phyloP scores from a whole-genome alignment of 2,329 filamentous ascomycete species.

The Pseudocercospora pini-densiflorae region DNA sequence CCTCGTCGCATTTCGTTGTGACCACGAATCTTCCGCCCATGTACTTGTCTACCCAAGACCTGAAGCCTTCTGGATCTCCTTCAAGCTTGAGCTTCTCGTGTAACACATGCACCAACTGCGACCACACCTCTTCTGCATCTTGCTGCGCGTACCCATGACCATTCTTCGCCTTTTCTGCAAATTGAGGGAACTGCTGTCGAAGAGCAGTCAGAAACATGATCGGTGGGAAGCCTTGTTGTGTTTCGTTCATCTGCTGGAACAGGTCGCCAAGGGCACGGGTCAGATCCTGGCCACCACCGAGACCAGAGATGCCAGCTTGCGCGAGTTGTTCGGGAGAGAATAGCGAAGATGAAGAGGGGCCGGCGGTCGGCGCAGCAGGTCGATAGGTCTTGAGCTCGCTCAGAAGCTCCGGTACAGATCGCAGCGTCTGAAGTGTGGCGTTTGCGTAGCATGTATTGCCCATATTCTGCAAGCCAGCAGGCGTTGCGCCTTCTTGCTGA shows the following conservation, averaged over 20 bases:
- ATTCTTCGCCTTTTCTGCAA: slow-evolving; percentile 83
- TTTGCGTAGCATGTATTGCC: slow-evolving; percentile 99
- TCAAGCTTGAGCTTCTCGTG: slow-evolving; percentile 75
- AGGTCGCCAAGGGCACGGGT: slow-evolving; percentile 78
- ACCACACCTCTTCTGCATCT: slow-evolving; percentile 98
- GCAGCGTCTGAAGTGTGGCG: slow-evolving; percentile 90
- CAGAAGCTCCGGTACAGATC: slow-evolving; percentile 88
- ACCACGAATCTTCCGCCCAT: slow-evolving; percentile 83
- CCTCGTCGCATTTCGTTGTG: slow-evolving; percentile 81
- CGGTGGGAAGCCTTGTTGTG: slow-evolving; percentile 84
- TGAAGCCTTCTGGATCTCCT: slow-evolving; percentile 64
- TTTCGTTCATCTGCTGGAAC: slow-evolving; percentile 87
- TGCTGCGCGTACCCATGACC: slow-evolving; percentile 92
- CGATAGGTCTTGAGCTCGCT: slow-evolving; percentile 71
- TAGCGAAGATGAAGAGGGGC: slow-evolving; percentile 33
- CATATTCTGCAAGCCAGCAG: slow-evolving; percentile 86
- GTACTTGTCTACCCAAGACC: slow-evolving; percentile 74
- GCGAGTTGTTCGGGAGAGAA: slow-evolving; percentile 42
- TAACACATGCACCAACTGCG: slow-evolving; percentile 86
- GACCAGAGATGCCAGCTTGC: slow-evolving; percentile 61
- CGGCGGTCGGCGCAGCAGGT: slow-evolving; percentile 28
- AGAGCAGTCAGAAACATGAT: slow-evolving; percentile 81
- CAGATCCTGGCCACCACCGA: slow-evolving; percentile 69
- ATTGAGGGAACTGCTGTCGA: slow-evolving; percentile 82
- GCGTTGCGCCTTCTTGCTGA: slow-evolving; percentile 78